These are phyloP conservation scores for Rubus idaeus DNA, from an alignment of 306 rosid species.

Conservation along the genomic window DNA sequence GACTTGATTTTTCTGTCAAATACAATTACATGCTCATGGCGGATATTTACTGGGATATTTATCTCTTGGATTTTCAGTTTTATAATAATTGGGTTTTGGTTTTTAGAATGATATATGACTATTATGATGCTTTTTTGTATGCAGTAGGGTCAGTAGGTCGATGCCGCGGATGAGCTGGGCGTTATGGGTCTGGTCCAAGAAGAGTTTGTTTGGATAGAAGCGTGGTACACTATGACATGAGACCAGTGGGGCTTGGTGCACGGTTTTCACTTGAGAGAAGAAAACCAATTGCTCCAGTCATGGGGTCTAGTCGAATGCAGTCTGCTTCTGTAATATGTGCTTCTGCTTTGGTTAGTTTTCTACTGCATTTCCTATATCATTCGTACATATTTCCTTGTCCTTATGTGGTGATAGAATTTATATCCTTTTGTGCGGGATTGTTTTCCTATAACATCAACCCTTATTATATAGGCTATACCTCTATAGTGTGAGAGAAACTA, in stretches of 20 bases:
- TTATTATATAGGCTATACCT: not conserved
- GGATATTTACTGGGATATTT: not conserved
- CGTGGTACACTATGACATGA: slow-evolving; percentile 27
- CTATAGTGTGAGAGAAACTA: not conserved
- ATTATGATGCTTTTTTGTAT: not conserved
- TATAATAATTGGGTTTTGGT: not conserved
- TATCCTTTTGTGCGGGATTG: not conserved
- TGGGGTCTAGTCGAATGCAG: slow-evolving; percentile 25
- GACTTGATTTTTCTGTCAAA: not conserved
- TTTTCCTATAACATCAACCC: not conserved
- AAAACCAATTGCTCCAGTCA: not conserved
- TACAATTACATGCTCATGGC: not conserved
- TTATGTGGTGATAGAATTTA: too few species aligned
- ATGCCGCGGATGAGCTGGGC: slow-evolving; percentile 6
- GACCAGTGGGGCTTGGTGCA: slow-evolving; percentile 16
- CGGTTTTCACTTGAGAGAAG: slow-evolving; percentile 10
- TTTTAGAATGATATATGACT: not conserved
- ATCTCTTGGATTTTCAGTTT: not conserved
- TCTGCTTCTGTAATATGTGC: slow-evolving; percentile 37
- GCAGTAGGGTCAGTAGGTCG: slow-evolving; percentile 17
- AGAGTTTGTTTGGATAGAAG: slow-evolving; percentile 28
- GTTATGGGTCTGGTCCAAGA: slow-evolving; percentile 27
- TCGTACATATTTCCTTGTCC: too few species aligned
- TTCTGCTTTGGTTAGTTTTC: slow-evolving; percentile 54
- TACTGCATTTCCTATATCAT: slow-evolving; percentile 10